Base-by-base conservation (phyloP, 1,284 basidiomycete genomes). In the Anthracocystis walkeri region DNA sequence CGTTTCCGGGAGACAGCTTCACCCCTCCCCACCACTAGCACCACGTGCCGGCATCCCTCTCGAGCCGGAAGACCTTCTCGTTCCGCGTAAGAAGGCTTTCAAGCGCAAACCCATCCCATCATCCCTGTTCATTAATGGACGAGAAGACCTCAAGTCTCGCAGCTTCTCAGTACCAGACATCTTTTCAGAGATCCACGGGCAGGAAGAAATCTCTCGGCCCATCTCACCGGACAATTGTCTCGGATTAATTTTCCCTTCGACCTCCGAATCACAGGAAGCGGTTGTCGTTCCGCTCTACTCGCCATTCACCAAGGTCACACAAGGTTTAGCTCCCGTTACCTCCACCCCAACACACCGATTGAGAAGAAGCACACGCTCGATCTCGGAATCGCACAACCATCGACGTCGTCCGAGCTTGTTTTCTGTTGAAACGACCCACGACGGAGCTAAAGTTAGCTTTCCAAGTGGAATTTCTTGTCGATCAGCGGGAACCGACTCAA, bases 101-200 rank as follows among this genome's bases (percentile, higher is more conserved):
- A 50, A 33, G 18, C 60, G 67, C 8, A 69, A 69, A 20, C 67
- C 67, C 4, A 69, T 69, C 48, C 67, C 67, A 0, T 3, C 33
- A 12, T 64, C 46, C 11, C 61, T 69, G 4, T 58, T 68, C 5
- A 12, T 50, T 4, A 35, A 54, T 20, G 44, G 20, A 8, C 10
- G 8, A 12, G 45, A 20, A 1, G 16, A 59, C 4, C 41, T 42
- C 1, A 51, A 57, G 27, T 33, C 48, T 21, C 21, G 65, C 1
- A 67, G 58, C 25, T 48, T 18, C 10, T 58, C 54, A 0, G 55
- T 62, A 0, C 59, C 65, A 2, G 58, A 61, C 12, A 46, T 57
- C 14, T 58, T 51, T 38, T n/a, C 35, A 3, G 38, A 21, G 12
- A 18, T 20, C 7, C 27, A 45, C 8, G 20, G 27, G 4, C 33